Conservation (phyloP, 2,329 filamentous ascomycete species). For the Amauroascus verrucosus region DNA sequence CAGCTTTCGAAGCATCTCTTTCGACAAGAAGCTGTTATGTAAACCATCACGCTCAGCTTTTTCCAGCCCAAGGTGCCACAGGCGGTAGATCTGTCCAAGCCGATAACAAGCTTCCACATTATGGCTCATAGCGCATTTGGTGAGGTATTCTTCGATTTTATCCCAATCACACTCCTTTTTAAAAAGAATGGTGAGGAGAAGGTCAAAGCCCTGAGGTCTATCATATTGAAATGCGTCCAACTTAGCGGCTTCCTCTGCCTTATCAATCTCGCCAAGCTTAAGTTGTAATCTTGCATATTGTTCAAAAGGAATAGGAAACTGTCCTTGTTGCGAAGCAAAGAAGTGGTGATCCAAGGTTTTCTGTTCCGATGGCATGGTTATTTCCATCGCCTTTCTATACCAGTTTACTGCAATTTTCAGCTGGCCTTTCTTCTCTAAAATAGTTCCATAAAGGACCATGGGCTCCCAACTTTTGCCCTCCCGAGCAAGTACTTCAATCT, state of each 20-base stretch:
- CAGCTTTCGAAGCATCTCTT: not conserved
- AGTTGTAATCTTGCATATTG: slow-evolving; percentile 21
- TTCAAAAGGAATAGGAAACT: slow-evolving; percentile 13
- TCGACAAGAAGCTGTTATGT: not conserved
- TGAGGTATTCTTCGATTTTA: slow-evolving; percentile 29
- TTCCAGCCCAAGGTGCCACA: slow-evolving; percentile 20
- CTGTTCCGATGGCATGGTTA: slow-evolving; percentile 1
- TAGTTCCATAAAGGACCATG: slow-evolving; percentile 13
- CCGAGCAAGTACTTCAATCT: slow-evolving; percentile 9
- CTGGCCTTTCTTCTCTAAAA: slow-evolving; percentile 11
- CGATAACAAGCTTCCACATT: slow-evolving; percentile 24
- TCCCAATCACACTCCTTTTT: slow-evolving; percentile 20
- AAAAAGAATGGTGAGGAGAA: slow-evolving; percentile 22
- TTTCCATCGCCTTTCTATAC: slow-evolving; percentile 12
- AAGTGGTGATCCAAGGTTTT: not conserved
- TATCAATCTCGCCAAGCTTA: slow-evolving; percentile 13
- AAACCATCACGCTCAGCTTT: slow-evolving; percentile 14
- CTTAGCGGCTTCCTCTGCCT: slow-evolving; percentile 20
- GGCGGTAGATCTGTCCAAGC: slow-evolving; percentile 29
- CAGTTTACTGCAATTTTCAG: slow-evolving; percentile 8
- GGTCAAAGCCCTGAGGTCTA: slow-evolving; percentile 20
- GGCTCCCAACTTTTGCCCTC: slow-evolving; percentile 3
- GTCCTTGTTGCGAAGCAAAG: not conserved
- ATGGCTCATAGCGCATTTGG: slow-evolving; percentile 25
- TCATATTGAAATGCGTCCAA: slow-evolving; percentile 25